Evolutionary conservation across 345 rosid genomes (phyloP).

Genomic region (Acer saccharum): DNA sequence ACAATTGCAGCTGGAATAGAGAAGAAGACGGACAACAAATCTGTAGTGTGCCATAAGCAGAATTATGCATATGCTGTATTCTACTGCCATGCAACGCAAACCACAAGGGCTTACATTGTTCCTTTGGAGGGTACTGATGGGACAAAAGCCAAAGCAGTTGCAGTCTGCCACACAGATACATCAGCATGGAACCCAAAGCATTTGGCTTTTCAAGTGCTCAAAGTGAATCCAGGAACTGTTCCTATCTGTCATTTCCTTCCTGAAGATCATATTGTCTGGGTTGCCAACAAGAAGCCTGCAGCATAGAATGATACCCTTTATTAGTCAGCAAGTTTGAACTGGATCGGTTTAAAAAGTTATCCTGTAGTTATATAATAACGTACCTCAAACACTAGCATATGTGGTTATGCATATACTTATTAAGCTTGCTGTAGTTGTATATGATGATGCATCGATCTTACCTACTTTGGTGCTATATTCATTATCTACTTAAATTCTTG

Average conservation of each 20-base stretch:
- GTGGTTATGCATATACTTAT: conserved; percentile 14
- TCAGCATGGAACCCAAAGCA: conserved; percentile 87
- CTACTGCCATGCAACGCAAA: conserved; percentile 69
- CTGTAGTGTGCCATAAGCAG: conserved; percentile 84
- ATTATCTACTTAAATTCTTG: not conserved
- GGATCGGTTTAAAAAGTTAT: not conserved
- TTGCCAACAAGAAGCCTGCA: conserved; percentile 36
- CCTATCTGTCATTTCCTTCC: conserved; percentile 88
- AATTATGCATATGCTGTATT: conserved; percentile 75
- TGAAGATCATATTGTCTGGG: conserved; percentile 71
- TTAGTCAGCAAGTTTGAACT: conserved; percentile 21
- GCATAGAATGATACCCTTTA: conserved; percentile 1
- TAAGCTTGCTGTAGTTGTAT: conserved; percentile 11
- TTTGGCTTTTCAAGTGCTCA: conserved; percentile 74
- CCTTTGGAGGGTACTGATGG: conserved; percentile 68
- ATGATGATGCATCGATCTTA: not conserved
- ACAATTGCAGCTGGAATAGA: conserved; percentile 39
- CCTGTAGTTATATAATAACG: conserved; percentile 24
- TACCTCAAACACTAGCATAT: conserved; percentile 7
- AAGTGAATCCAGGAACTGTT: conserved; percentile 70
- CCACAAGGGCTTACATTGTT: conserved; percentile 56
- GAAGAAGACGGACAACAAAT: conserved; percentile 44
- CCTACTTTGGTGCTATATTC: conserved; percentile 7
- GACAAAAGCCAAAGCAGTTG: conserved; percentile 60
- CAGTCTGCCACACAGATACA: conserved; percentile 83